phyloP scores from a whole-genome alignment of 805 yeast genomes.

The Nakazawaea ambrosiae region DNA sequence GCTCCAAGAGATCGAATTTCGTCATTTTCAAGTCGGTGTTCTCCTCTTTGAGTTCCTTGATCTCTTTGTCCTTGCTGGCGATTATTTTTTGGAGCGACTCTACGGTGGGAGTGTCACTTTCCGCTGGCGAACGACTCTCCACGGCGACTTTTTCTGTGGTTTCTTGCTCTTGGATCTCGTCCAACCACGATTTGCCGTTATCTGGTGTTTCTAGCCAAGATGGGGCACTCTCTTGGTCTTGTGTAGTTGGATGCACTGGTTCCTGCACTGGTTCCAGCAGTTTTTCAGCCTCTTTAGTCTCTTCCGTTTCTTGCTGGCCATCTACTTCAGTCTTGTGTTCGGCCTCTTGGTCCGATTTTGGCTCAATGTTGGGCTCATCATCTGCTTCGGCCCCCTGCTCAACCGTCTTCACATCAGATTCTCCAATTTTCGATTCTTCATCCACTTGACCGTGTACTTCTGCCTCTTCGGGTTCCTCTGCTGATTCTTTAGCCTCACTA shows the following conservation, averaged over 20 bases:
- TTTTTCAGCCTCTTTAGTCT: constrained; percentile 1
- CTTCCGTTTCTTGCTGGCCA: constrained; percentile 17
- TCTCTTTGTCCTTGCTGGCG: not conserved
- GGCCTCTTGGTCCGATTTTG: constrained; percentile 13
- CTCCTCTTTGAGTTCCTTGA: constrained; percentile 5
- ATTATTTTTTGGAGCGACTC: not conserved
- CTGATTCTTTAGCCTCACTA: constrained; percentile 11
- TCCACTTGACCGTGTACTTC: not conserved
- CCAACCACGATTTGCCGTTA: constrained; percentile 3
- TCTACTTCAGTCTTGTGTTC: constrained; percentile 21
- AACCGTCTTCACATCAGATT: constrained; percentile 19
- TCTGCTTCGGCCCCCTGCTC: constrained; percentile 20
- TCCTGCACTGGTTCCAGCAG: not conserved
- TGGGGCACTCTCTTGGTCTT: no score
- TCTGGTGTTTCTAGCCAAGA: not conserved
- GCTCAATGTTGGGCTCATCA: constrained; percentile 10
- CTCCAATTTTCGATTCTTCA: constrained; percentile 13
- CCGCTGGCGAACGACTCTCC: not conserved
- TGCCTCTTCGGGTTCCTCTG: constrained; percentile 12
- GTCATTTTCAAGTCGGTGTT: constrained; percentile 7
- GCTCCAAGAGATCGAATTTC: constrained; percentile 9
- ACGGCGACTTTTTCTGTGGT: no score
- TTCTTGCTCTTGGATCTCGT: constrained; percentile 6
- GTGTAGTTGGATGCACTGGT: no score
- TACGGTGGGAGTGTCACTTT: not conserved